Percentiles rank a stretch among this genome's conserved stretches.
phyloP scores from a whole-genome alignment of 2,329 filamentous ascomycete species.

The Alternaria hordeiaustralica region DNA sequence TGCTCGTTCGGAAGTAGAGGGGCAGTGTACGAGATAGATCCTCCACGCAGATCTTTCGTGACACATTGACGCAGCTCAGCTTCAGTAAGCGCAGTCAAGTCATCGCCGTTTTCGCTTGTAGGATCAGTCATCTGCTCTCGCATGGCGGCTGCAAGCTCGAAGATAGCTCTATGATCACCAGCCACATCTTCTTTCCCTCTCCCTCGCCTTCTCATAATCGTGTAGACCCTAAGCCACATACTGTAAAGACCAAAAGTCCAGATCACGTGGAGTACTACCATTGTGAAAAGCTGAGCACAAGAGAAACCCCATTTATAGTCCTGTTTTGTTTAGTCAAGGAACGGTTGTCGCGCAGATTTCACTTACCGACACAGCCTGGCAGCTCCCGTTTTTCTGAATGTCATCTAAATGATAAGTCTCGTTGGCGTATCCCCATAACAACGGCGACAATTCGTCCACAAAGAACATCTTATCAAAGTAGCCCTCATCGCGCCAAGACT shows the following conservation, averaged over 20 bases:
- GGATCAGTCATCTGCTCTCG: slow-evolving; percentile 1
- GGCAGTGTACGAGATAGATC: slow-evolving; percentile 22
- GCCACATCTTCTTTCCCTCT: slow-evolving; percentile 6
- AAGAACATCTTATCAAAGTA: no score
- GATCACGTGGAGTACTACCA: slow-evolving; percentile 15
- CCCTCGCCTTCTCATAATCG: slow-evolving; percentile 10
- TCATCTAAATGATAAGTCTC: slow-evolving; percentile 1
- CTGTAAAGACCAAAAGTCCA: slow-evolving; percentile 25
- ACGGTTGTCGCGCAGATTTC: not conserved
- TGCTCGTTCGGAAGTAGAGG: not conserved
- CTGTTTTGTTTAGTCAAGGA: slow-evolving; percentile 3
- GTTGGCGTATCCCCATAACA: slow-evolving; percentile 10
- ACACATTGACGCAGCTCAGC: not conserved
- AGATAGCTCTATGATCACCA: slow-evolving; percentile 25
- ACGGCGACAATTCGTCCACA: not conserved
- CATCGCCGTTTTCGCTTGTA: not conserved
- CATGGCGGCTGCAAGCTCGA: slow-evolving; percentile 32
- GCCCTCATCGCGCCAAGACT: no score
- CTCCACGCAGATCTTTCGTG: slow-evolving; percentile 7
- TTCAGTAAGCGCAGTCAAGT: not conserved
- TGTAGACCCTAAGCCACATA: slow-evolving; percentile 21
- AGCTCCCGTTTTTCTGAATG: slow-evolving; percentile 11
- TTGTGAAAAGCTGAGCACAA: slow-evolving; percentile 25
- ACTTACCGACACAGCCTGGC: slow-evolving; percentile 15
- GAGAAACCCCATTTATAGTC: slow-evolving; percentile 36